Evolutionary conservation across 176 grass and related monocot species (phyloP), one percentile per base, ranked within the genome.

Genomic region (Aechmea fasciata): DNA sequence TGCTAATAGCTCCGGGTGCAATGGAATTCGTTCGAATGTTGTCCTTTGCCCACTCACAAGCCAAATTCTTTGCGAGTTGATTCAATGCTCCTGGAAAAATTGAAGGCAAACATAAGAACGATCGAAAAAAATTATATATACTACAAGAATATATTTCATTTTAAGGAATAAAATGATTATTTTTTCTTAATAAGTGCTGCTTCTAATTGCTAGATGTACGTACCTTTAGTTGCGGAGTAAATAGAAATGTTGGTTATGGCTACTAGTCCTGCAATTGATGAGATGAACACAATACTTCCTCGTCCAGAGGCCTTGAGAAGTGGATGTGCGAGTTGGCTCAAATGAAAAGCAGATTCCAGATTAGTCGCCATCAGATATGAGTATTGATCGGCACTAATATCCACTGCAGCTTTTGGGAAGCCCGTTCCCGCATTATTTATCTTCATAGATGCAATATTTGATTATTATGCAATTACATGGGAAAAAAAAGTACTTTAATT

Each of bases 271-370:
- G 41, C 25, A 1, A 79, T 53, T 13, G 68, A 62, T 26, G 76
- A 71, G 67, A 71, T 71, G 18, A 71, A 71, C 48, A 71, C 69
- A 24, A 71, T 50, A 22, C 49, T 71, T n/a, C 13, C 69, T 23
- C 11, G 23, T 51, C 69, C 69, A 26, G 69, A 71, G 11, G 33
- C 25, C 69, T 52, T 71, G 25, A 71, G 69, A 19, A 71, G n/a
- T 20, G 69, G 69, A 11, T 71, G 69, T 10, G 48, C 41, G 1
- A 71, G 23, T 71, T 71, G 47, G 41, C 33, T 49, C 20, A 71
- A 51, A 71, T 71, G 69, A 11, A 71, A 71, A 17, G 48, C 13
- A 1, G 69, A 71, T 10, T 71, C 69, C 20, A 71, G 52, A 71
- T 54, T 71, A 22, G 69, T 71, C 12, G 69, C 69, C 69, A 71